Percentiles rank a stretch among this genome's conserved stretches.
These are phyloP conservation scores for Acer campestre DNA, from an alignment of 345 rosid genomes.

Conservation along the genomic window DNA sequence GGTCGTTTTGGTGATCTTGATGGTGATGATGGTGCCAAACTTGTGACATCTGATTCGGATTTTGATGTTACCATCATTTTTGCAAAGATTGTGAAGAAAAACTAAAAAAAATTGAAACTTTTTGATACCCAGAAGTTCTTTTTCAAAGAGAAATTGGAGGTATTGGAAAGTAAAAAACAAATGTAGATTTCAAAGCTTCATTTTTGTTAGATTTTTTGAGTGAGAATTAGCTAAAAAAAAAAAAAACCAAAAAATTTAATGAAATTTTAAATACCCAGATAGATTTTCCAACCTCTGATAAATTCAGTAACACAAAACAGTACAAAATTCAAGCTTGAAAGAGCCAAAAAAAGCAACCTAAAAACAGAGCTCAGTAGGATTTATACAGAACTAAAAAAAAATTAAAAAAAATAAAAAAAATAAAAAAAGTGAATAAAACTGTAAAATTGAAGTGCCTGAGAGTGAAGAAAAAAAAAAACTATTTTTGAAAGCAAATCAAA, in stretches of 20 bases:
- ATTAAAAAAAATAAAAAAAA: no score
- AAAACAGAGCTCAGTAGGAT: neutral
- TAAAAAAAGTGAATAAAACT: neutral
- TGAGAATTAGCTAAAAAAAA: no score
- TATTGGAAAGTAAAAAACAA: no score
- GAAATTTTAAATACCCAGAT: neutral
- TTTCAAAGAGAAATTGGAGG: neutral
- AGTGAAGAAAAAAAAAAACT: neutral
- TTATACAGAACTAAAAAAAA: no score
- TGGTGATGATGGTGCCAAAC: constrained; percentile 78
- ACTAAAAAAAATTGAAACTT: neutral
- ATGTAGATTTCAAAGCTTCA: no score
- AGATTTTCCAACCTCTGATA: neutral
- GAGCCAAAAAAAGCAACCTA: neutral
- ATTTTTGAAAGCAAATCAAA: neutral
- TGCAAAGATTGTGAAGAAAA: neutral
- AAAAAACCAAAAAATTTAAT: no score
- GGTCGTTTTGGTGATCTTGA: constrained; percentile 80
- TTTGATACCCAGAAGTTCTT: neutral
- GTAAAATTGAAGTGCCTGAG: neutral
- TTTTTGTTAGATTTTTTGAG: no score
- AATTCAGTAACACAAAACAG: neutral
- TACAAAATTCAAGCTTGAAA: neutral
- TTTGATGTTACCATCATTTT: constrained; percentile 59
- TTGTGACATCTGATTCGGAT: constrained; percentile 76